Percentiles rank a stretch among this genome's conserved stretches.
These are phyloP conservation scores for Xylaria scruposa DNA, from an alignment of 495 filamentous ascomycete genomes.

Conservation along the genomic window DNA sequence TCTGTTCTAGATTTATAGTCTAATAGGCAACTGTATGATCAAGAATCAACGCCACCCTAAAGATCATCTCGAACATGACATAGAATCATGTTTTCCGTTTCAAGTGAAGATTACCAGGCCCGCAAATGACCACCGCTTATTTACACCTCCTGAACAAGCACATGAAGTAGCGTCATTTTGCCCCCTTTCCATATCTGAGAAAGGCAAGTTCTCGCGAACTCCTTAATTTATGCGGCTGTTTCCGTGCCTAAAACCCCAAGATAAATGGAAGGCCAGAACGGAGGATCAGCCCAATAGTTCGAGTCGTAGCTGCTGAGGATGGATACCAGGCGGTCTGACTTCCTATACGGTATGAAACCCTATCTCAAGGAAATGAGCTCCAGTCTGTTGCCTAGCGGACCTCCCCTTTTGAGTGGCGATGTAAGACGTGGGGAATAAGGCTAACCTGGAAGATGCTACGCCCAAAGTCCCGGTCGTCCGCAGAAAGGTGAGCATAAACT, in stretches of 20 bases:
- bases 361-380: neutral
- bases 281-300: neutral
- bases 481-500: neutral
- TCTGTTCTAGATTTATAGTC: neutral
- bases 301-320: neutral
- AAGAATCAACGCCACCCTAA: neutral
- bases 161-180: neutral
- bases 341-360: neutral
- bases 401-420: conserved; percentile 14
- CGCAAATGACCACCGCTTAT: neutral
- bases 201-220: neutral
- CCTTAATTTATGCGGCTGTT: neutral
- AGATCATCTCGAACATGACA: neutral
- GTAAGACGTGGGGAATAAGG: conserved; percentile 11
- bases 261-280: neutral
- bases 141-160: neutral
- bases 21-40: neutral
- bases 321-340: neutral
- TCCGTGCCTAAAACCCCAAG: neutral
- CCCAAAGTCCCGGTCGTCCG: neutral
- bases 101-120: neutral
- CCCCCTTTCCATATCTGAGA: neutral
- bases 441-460: neutral
- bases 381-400: conserved; percentile 1
- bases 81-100: neutral